Evolutionary conservation across 345 rosid genomes (phyloP).

Genomic region (Brassica napus): Da-Ae NC_063437.1:13988501-13989000

Average conservation of each 20-base stretch:
- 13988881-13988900: too few species aligned
- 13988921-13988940: not conserved
- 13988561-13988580: not conserved
- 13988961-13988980: not conserved
- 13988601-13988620: not conserved
- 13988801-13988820: too few species aligned
- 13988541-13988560: not conserved
- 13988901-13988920: not conserved
- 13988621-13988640: constrained; percentile 1
- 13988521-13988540: constrained; percentile 25
- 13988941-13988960: not conserved
- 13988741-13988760: not conserved
- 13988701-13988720: not conserved
- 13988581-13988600: constrained; percentile 4
- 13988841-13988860: too few species aligned
- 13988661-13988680: too few species aligned
- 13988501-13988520: constrained; percentile 10
- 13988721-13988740: not conserved
- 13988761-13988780: too few species aligned
- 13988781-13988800: too few species aligned
- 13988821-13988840: too few species aligned
- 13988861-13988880: too few species aligned
- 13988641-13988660: not conserved
- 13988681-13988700: too few species aligned
- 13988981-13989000: not conserved